Base-by-base conservation (phyloP, 805 yeast species). In the Lachancea fermentati region DNA sequence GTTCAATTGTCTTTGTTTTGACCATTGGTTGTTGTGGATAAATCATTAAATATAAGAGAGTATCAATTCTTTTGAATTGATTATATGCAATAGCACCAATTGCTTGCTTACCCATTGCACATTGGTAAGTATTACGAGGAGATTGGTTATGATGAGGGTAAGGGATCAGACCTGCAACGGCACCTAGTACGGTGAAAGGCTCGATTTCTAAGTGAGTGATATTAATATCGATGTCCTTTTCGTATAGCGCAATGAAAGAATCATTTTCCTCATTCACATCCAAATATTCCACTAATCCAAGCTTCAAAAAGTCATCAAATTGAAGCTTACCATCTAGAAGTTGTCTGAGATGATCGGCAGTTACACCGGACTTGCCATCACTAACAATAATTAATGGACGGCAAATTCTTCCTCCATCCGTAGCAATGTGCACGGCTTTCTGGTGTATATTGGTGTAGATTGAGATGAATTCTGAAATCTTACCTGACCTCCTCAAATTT, bases 81-180 rank as follows among this genome's bases (percentile, higher is more conserved):
- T 93, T 93, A 62, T 93, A 93, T 8, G 95, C 96, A 65, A 93
- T 93, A 2, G 97, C 97, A 52, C 98, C 98, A 64, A 93, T 91
- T n/a, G 98, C 98, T 69, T 93, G 98, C 67, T 93, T 93, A 79
- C 98, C 98, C 98, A 93, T 93, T 49, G 98, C 98, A 62, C 96
- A 89, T 71, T 93, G 98, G 67, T 93, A 93, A 3, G 98, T 93
- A 62, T 93, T 93, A 80, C 98, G 91, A 45, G 98, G 98, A 45
- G 97, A 89, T 72, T 93, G 98, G 66, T 93, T 93, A 67, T 93
- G 99, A 69, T 93, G 98, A 11, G 99, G 99, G 85, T 93, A 93
- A 14, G 99, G 99, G 74, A 93, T 93, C 62, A 93, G 88, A 19
- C 96, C 86, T 4, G 99, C 99, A 34, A 97, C 96, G 50, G 93